These are phyloP conservation scores for Nitzschia inconspicua DNA, from an alignment of 108 stramenopile genomes.

Conservation along the genomic window DNA sequence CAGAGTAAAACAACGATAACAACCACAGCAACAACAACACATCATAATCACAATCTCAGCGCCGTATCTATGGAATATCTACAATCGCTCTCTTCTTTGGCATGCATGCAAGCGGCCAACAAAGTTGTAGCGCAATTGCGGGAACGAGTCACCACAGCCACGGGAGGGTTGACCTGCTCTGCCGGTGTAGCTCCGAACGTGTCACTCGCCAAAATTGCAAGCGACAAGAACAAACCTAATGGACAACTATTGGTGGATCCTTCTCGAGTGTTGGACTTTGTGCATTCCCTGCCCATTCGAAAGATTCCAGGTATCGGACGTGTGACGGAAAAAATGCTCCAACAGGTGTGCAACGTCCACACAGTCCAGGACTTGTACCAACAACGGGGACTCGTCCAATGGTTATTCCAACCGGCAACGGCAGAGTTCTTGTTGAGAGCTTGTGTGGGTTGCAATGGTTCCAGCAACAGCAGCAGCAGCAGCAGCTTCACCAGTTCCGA, in stretches of 20 bases:
- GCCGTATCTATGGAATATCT: slow-evolving; percentile 1
- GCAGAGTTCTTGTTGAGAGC: slow-evolving; percentile 70
- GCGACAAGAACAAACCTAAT: slow-evolving; percentile 94
- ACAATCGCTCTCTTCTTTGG: neutral
- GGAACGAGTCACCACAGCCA: slow-evolving; percentile 47
- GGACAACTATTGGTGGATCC: slow-evolving; percentile 87
- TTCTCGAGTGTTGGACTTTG: slow-evolving; percentile 58
- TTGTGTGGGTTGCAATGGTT: slow-evolving; percentile 55
- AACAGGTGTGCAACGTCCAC: slow-evolving; percentile 55
- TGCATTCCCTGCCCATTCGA: slow-evolving; percentile 63
- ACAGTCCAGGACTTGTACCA: slow-evolving; percentile 83
- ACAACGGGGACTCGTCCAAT: slow-evolving; percentile 56
- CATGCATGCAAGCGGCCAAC: slow-evolving; percentile 32
- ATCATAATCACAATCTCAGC: no score
- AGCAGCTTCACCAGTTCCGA: slow-evolving; percentile 22
- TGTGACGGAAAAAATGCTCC: slow-evolving; percentile 86
- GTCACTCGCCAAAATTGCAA: slow-evolving; percentile 91
- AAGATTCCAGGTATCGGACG: slow-evolving; percentile 91
- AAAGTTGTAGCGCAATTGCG: slow-evolving; percentile 60
- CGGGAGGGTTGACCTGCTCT: slow-evolving; percentile 86
- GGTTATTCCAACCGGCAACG: slow-evolving; percentile 60
- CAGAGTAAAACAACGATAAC: neutral
- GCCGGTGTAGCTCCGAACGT: slow-evolving; percentile 91
- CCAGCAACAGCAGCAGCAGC: neutral
- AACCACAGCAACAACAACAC: neutral